Percentiles rank a stretch among this genome's conserved stretches.
phyloP scores from a whole-genome alignment of 352 stramenopile species.

The Phytophthora europaea region DNA sequence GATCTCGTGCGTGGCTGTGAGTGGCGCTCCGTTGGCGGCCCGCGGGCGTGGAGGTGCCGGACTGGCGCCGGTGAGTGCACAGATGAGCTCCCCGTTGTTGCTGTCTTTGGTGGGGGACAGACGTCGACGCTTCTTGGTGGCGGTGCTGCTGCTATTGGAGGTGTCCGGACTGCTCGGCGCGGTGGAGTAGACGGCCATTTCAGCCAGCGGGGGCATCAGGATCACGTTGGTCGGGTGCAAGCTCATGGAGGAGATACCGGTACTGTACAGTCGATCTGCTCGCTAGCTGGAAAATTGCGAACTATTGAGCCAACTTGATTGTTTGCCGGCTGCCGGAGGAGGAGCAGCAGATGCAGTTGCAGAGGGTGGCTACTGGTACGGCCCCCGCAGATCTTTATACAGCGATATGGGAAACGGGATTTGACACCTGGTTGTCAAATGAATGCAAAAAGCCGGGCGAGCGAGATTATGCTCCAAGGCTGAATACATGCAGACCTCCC shows the following conservation, averaged over 20 bases:
- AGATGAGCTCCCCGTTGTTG: slow-evolving; percentile 22
- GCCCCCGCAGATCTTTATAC: background rate
- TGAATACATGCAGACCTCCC: too few relatives aligned
- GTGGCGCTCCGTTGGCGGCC: slow-evolving; percentile 30
- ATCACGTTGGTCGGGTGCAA: slow-evolving; percentile 25
- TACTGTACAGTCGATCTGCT: background rate
- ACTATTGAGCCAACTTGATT: slow-evolving; percentile 31
- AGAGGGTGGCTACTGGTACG: slow-evolving; percentile 5
- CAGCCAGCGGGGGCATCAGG: slow-evolving; percentile 27
- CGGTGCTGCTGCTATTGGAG: background rate
- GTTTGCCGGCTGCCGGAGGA: slow-evolving; percentile 11
- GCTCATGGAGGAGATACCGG: slow-evolving; percentile 16
- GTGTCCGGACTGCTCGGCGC: slow-evolving; percentile 22
- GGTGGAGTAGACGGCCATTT: slow-evolving; percentile 16
- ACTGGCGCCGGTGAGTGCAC: slow-evolving; percentile 25
- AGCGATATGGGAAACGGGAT: background rate
- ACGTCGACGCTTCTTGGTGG: slow-evolving; percentile 32
- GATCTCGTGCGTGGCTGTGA: slow-evolving; percentile 47
- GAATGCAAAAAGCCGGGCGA: too few relatives aligned
- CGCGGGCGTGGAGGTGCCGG: slow-evolving; percentile 18
- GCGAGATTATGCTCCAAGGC: too few relatives aligned
- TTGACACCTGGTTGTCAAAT: background rate
- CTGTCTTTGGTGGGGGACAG: slow-evolving; percentile 5
- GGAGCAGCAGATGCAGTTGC: slow-evolving; percentile 8
- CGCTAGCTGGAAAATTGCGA: slow-evolving; percentile 27